phyloP scores from a whole-genome alignment of 495 filamentous ascomycete genomes.

The Extremus antarcticus region DNA sequence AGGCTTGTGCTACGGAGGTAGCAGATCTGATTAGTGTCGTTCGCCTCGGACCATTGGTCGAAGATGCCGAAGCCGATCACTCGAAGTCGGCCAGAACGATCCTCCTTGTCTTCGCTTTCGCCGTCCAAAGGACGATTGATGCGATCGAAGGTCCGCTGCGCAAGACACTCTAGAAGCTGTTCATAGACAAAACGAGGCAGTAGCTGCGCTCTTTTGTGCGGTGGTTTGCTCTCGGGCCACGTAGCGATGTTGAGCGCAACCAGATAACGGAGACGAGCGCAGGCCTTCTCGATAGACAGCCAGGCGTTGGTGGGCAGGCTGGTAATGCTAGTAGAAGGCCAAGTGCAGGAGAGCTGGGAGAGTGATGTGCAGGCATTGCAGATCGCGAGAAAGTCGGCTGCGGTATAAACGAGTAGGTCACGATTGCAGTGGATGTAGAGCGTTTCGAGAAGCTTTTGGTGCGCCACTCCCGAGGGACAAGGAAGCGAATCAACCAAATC shows the following conservation, averaged over 20 bases:
- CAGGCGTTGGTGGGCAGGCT: slow-evolving; percentile 22
- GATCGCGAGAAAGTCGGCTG: slow-evolving; percentile 25
- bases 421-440: slow-evolving; percentile 28
- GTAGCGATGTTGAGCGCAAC: slow-evolving; percentile 32
- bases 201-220: slow-evolving; percentile 22
- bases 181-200: slow-evolving; percentile 29
- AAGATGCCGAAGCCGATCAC: slow-evolving; percentile 32
- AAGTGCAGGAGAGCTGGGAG: slow-evolving; percentile 27
- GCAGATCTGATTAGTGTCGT: slow-evolving; percentile 31
- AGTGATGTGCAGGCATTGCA: slow-evolving; percentile 27
- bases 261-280: slow-evolving; percentile 22
- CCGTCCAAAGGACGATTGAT: too few relatives aligned
- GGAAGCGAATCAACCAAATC: slow-evolving; percentile 26
- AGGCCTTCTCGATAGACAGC: slow-evolving; percentile 22
- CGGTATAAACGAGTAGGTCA: slow-evolving; percentile 29
- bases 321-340: slow-evolving; percentile 24
- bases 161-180: slow-evolving; percentile 25
- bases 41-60: slow-evolving; percentile 31
- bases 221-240: slow-evolving; percentile 29
- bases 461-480: slow-evolving; percentile 25
- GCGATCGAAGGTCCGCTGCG: slow-evolving; percentile 25
- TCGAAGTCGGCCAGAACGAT: slow-evolving; percentile 1
- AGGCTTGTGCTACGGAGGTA: slow-evolving; percentile 26
- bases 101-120: too few relatives aligned
- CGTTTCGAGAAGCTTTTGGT: slow-evolving; percentile 27